Conservation (phyloP, 257 asterid species). For the Solanum ossicruentum region DNA sequence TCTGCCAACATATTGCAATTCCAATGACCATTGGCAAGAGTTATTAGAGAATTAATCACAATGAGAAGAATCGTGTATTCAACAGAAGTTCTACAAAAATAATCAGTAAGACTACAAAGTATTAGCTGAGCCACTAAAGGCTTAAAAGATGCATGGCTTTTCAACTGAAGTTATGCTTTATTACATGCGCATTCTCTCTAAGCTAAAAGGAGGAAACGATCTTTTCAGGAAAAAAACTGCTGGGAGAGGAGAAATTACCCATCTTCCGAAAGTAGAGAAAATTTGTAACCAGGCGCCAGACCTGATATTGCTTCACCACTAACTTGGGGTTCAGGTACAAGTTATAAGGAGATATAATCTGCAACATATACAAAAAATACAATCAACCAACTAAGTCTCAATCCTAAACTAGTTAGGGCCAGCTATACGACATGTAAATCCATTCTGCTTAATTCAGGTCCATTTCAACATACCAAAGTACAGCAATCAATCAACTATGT, state of each 20-base stretch:
- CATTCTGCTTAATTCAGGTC: not conserved
- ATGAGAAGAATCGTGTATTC: not conserved
- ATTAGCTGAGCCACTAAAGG: not conserved
- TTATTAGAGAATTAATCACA: not conserved
- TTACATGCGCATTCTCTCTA: not conserved
- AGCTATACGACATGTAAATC: not conserved
- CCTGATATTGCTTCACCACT: slow-evolving; percentile 76
- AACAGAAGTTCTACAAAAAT: not conserved
- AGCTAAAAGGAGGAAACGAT: not conserved
- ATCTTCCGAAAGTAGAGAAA: slow-evolving; percentile 89
- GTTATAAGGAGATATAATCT: slow-evolving; percentile 94
- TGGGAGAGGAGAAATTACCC: slow-evolving; percentile 44
- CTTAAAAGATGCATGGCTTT: not conserved
- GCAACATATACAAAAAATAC: slow-evolving; percentile 26
- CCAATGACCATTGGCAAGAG: not conserved
- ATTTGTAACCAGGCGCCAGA: slow-evolving; percentile 92
- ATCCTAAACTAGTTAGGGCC: not conserved
- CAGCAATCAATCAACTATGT: not conserved
- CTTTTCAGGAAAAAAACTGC: not conserved
- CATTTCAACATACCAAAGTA: not conserved
- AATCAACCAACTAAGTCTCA: not conserved
- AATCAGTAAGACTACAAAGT: not conserved
- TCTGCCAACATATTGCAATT: not conserved
- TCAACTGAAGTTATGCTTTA: not conserved
- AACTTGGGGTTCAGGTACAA: slow-evolving; percentile 86